phyloP scores from a whole-genome alignment of 768 basidiomycete species.

The Tylopilus subfusipes region DNA sequence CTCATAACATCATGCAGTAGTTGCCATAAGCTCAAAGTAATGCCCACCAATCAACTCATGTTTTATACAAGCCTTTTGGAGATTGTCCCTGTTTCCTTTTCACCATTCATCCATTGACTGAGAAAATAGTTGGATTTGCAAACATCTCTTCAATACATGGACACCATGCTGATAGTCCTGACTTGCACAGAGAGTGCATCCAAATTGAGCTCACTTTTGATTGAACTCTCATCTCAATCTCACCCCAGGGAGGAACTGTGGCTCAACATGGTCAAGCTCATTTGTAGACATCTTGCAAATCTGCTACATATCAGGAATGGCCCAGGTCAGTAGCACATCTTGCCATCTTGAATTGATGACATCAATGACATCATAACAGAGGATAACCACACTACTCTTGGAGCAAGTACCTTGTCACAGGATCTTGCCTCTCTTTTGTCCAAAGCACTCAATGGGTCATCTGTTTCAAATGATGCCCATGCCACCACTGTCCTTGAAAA shows the following conservation, averaged over 20 bases:
- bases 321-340: slow-evolving; percentile 44
- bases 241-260: slow-evolving; percentile 28
- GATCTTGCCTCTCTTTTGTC: slow-evolving; percentile 60
- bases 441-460: slow-evolving; percentile 47
- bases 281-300: slow-evolving; percentile 59
- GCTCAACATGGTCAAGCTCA: no score
- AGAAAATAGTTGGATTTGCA: not conserved
- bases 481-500: slow-evolving; percentile 56
- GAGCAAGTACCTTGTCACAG: no score
- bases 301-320: slow-evolving; percentile 54
- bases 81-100: not conserved
- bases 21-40: no score
- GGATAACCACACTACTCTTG: no score
- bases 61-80: not conserved
- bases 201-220: no score
- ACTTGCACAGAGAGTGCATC: no score
- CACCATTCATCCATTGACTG: not conserved
- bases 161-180: no score
- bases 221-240: no score
- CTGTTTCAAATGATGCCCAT: slow-evolving; percentile 43
- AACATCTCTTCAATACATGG: slow-evolving; percentile 8
- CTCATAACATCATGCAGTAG: no score
- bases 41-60: no score
- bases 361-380: no score
- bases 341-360: no score